Conservation (phyloP, 2,329 filamentous ascomycete species). For the Fusarium sp. region DNA sequence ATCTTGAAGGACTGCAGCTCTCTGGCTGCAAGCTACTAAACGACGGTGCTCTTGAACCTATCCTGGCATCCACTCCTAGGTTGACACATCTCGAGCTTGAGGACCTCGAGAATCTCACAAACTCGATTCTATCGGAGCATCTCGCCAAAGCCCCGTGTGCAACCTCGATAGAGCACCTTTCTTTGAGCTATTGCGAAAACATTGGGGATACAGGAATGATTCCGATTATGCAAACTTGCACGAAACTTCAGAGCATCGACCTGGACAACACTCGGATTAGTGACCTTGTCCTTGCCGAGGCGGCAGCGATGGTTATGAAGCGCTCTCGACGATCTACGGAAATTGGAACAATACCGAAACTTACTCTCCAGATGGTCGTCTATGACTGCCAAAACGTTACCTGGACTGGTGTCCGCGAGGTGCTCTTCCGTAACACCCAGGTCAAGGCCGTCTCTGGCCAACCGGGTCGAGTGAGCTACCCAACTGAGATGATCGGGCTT, state of each 20-base stretch:
- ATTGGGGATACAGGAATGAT: conserved; percentile 86
- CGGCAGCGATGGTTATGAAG: conserved; percentile 77
- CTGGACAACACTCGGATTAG: conserved; percentile 95
- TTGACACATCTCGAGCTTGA: conserved; percentile 91
- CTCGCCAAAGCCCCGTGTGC: conserved; percentile 82
- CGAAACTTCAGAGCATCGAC: conserved; percentile 73
- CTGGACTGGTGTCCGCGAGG: conserved; percentile 89
- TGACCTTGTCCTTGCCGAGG: conserved; percentile 85
- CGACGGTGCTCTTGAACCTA: conserved; percentile 74
- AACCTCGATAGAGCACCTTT: conserved; percentile 76
- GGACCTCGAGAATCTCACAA: conserved; percentile 80
- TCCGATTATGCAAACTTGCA: conserved; percentile 79
- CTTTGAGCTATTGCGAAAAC: conserved; percentile 88
- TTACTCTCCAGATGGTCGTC: conserved; percentile 79
- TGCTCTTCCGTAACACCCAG: conserved; percentile 85
- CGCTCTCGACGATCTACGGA: conserved; percentile 62
- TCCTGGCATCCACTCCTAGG: conserved; percentile 78
- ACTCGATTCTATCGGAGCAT: conserved; percentile 74
- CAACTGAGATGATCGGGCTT: conserved; percentile 81
- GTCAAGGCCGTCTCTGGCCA: conserved; percentile 62
- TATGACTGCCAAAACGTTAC: conserved; percentile 94
- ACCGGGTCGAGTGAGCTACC: conserved; percentile 62
- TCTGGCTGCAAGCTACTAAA: conserved; percentile 79
- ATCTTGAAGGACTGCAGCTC: conserved; percentile 83
- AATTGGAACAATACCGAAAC: conserved; percentile 54